A percentile compares a stretch with the other conserved stretches of the same genome.
Conservation (phyloP, 192 early-diverging fungal species). For the Rhizophagus sp. region DNA sequence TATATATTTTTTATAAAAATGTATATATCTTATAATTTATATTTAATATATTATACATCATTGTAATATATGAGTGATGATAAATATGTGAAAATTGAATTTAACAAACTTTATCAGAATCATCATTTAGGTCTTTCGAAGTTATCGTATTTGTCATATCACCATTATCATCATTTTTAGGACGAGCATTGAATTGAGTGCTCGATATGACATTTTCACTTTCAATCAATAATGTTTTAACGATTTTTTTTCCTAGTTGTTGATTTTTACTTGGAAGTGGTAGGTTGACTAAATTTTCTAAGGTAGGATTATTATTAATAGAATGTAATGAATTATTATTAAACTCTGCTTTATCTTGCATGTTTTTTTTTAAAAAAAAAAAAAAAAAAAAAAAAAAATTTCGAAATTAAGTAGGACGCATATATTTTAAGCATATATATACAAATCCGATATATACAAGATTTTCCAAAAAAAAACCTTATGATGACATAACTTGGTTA, state of each 20-base stretch:
- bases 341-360: neutral
- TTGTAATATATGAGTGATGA: neutral
- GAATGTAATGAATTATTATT: neutral
- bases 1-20: neutral
- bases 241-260: neutral
- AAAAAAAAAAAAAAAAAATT: too few species aligned
- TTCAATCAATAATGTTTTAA: neutral
- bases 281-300: neutral
- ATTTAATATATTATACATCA: neutral
- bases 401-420: too few species aligned
- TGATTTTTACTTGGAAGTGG: neutral
- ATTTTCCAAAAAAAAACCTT: too few species aligned
- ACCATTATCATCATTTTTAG: neutral
- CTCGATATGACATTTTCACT: neutral
- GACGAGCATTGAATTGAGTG: neutral
- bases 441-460: too few species aligned
- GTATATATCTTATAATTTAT: neutral
- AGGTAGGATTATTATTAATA: neutral
- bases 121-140: neutral
- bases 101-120: neutral
- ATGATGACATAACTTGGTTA: too few species aligned
- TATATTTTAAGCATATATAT: too few species aligned
- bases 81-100: neutral
- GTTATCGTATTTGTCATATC: neutral
- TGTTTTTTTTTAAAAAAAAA: neutral